phyloP scores from a whole-genome alignment of 1,139 yeast species.

The Torulaspora pretoriensis region DNA sequence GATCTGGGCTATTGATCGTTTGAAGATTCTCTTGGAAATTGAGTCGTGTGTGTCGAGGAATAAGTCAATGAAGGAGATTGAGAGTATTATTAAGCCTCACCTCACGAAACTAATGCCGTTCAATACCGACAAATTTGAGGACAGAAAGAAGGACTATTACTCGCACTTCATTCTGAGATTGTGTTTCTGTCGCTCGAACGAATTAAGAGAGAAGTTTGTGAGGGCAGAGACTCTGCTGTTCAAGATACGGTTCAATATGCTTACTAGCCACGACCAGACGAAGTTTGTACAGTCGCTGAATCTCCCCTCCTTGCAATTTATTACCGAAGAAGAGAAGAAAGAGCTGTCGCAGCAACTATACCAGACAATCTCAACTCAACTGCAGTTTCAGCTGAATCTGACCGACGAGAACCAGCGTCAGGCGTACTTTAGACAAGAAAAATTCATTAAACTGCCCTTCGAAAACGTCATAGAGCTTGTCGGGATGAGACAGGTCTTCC shows the following conservation, averaged over 20 bases:
- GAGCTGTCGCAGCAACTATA: conserved; percentile 49
- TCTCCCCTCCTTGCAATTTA: conserved; percentile 64
- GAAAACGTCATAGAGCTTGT: conserved; percentile 77
- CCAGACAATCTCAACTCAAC: conserved; percentile 42
- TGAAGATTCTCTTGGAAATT: conserved; percentile 76
- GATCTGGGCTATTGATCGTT: conserved; percentile 89
- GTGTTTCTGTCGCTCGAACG: conserved; percentile 89
- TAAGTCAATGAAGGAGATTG: conserved; percentile 61
- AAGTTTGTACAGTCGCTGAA: conserved; percentile 61
- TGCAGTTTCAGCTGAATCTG: conserved; percentile 36
- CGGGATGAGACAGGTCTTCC: conserved; percentile 60
- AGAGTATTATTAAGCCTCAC: conserved; percentile 59
- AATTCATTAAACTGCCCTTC: conserved; percentile 78
- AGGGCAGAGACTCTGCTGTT: conserved; percentile 73
- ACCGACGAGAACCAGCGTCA: conserved; percentile 36
- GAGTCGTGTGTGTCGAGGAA: conserved; percentile 71
- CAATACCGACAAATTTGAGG: conserved; percentile 42
- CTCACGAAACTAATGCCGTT: conserved; percentile 65
- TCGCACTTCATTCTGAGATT: conserved; percentile 83
- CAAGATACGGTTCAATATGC: conserved; percentile 60
- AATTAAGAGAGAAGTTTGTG: conserved; percentile 71
- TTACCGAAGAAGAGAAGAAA: conserved; percentile 56
- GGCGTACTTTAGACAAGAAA: conserved; percentile 48
- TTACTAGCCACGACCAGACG: conserved; percentile 66
- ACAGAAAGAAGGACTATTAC: conserved; percentile 83